These are phyloP conservation scores for Coemansia sp. DNA, from an alignment of 192 early-diverging fungal genomes.

Conservation along the genomic window DNA sequence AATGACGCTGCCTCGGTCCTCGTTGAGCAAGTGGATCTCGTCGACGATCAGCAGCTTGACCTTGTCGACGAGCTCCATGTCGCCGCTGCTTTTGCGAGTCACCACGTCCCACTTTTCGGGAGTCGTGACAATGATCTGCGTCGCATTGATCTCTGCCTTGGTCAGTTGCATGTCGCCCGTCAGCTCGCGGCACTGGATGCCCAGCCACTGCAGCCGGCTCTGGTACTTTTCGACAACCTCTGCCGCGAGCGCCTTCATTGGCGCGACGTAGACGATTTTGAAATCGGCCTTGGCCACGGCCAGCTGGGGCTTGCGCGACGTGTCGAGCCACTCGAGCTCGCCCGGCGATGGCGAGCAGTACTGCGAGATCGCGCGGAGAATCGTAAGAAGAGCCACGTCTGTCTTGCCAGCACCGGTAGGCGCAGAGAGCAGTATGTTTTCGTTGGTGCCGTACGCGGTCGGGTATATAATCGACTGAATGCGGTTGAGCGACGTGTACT, in stretches of 20 bases:
- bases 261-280: constrained; percentile 98
- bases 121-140: constrained; percentile 98
- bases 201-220: constrained; percentile 75
- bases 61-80: constrained; percentile 87
- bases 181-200: constrained; percentile 84
- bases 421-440: constrained; percentile 97
- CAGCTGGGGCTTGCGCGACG: constrained; percentile 49
- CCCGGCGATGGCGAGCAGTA: constrained; percentile 62
- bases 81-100: constrained; percentile 92
- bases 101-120: constrained; percentile 99
- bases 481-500: constrained; percentile 85
- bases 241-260: constrained; percentile 96
- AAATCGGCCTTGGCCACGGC: constrained; percentile 80
- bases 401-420: constrained; percentile 99
- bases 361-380: constrained; percentile 76
- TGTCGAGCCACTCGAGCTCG: constrained; percentile 21
- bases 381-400: constrained; percentile 92
- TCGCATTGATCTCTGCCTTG: constrained; percentile 85
- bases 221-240: constrained; percentile 94
- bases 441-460: constrained; percentile 89
- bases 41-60: constrained; percentile 93
- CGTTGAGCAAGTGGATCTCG: constrained; percentile 96
- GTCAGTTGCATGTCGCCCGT: constrained; percentile 99
- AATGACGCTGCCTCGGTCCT: constrained; percentile 94
- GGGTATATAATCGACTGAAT: constrained; percentile 96